phyloP scores from a whole-genome alignment of 106 monocot genomes.

The Dioscorea zingiberensis region DNA sequence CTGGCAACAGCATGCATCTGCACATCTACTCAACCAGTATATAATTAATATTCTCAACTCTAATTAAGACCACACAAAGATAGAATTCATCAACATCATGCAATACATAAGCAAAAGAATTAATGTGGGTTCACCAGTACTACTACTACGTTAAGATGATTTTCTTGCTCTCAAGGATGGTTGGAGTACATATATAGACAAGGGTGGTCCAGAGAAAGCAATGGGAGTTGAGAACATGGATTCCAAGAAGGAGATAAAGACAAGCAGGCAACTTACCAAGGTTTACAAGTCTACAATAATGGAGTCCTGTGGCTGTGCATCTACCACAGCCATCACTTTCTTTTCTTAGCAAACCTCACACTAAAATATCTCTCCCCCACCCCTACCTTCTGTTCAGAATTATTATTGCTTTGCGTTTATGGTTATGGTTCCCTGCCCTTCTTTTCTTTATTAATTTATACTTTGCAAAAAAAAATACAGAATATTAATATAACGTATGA shows the following conservation, averaged over 20 bases:
- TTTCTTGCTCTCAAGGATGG: too few species aligned
- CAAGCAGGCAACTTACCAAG: neutral
- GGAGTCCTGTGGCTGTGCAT: neutral
- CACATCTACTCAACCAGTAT: neutral
- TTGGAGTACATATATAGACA: too few species aligned
- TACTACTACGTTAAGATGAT: too few species aligned
- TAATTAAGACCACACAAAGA: neutral
- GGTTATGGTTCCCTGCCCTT: neutral
- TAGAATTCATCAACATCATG: neutral
- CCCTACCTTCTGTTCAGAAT: neutral
- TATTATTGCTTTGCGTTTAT: neutral
- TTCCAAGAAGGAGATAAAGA: neutral
- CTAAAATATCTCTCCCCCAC: neutral
- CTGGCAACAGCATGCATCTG: neutral
- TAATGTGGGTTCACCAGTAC: neutral
- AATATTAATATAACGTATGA: neutral
- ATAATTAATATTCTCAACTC: neutral
- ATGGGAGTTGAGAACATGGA: slow-evolving; percentile 2
- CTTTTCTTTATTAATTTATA: too few species aligned
- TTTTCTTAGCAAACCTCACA: neutral
- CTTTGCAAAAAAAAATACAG: neutral
- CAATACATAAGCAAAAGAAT: neutral
- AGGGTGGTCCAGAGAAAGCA: neutral
- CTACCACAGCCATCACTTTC: neutral
- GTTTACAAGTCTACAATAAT: neutral